These are phyloP conservation scores for Schizonepeta tenuifolia DNA, from an alignment of 257 asterid genomes.

Conservation along the genomic window DNA sequence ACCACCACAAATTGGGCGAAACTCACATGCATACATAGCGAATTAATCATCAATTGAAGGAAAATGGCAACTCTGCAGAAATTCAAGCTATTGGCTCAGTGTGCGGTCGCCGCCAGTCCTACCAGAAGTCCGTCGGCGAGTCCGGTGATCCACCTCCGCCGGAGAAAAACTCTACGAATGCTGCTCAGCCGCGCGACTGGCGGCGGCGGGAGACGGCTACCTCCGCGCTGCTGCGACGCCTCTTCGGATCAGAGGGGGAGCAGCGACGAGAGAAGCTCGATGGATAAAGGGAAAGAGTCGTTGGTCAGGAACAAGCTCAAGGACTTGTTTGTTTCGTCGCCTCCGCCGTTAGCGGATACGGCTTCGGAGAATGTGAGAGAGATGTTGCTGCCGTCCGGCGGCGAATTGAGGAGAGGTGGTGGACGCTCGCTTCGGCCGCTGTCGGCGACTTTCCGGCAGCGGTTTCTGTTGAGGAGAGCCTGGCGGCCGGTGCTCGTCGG, in stretches of 20 bases:
- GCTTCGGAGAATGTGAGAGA: conserved; percentile 46
- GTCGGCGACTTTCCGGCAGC: conserved; percentile 82
- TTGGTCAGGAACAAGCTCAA: conserved; percentile 53
- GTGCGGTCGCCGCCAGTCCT: conserved; percentile 87
- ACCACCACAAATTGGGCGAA: background rate
- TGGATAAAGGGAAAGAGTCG: conserved; percentile 43
- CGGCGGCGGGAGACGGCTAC: conserved; percentile 44
- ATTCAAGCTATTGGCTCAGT: conserved; percentile 85
- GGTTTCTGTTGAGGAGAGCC: conserved; percentile 76
- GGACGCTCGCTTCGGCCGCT: conserved; percentile 64
- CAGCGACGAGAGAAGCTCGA: conserved; percentile 29
- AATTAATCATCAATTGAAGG: background rate
- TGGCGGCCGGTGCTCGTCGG: conserved; percentile 90
- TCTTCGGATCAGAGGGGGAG: conserved; percentile 44
- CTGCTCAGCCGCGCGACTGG: conserved; percentile 62
- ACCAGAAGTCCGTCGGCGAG: conserved; percentile 81
- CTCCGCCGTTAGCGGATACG: conserved; percentile 64
- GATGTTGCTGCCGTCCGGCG: conserved; percentile 37
- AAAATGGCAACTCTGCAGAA: conserved; percentile 86
- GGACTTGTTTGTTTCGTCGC: conserved; percentile 75
- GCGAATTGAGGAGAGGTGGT: conserved; percentile 44
- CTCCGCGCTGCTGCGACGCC: conserved; percentile 34
- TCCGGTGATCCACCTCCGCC: conserved; percentile 92
- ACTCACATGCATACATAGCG: background rate
- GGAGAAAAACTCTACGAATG: conserved; percentile 88